A percentile compares a stretch with the other conserved stretches of the same genome.
These are phyloP conservation scores for Tanozyma kutaoensis DNA, from an alignment of 805 yeast genomes.

Conservation along the genomic window DNA sequence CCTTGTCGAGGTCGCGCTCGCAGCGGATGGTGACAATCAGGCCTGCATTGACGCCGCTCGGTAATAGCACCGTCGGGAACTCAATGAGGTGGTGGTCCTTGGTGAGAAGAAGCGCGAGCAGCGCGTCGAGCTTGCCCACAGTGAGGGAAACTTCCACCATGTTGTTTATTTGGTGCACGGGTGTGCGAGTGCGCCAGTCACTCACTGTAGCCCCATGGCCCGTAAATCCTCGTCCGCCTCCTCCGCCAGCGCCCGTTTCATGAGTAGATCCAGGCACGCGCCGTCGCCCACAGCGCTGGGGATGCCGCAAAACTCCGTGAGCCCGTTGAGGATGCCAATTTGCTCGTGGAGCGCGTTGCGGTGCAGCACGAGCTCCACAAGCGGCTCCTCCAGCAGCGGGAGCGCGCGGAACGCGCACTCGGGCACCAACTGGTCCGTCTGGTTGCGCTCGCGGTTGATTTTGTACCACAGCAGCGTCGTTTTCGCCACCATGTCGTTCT, in stretches of 20 bases:
- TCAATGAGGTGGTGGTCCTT: slow-evolving; percentile 90
- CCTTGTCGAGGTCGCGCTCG: slow-evolving; percentile 61
- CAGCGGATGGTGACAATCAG: slow-evolving; percentile 80
- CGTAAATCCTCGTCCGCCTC: slow-evolving; percentile 64
- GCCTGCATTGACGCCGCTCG: slow-evolving; percentile 85
- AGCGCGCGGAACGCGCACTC: slow-evolving; percentile 34
- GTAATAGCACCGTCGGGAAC: slow-evolving; percentile 88
- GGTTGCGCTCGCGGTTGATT: slow-evolving; percentile 77
- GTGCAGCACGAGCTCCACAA: slow-evolving; percentile 40
- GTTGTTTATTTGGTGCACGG: no score
- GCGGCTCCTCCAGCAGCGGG: slow-evolving; percentile 17
- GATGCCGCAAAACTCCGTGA: slow-evolving; percentile 56
- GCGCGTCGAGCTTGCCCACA: slow-evolving; percentile 92
- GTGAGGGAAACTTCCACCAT: slow-evolving; percentile 89
- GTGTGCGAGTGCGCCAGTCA: no score
- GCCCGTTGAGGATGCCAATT: slow-evolving; percentile 55
- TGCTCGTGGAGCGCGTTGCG: slow-evolving; percentile 57
- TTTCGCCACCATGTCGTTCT: slow-evolving; percentile 47
- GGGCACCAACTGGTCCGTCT: slow-evolving; percentile 54
- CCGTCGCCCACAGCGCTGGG: slow-evolving; percentile 60
- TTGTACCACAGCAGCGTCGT: slow-evolving; percentile 88
- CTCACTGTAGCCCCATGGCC: slow-evolving; percentile 44
- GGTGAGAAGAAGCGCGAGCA: slow-evolving; percentile 81
- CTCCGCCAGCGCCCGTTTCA: slow-evolving; percentile 51
- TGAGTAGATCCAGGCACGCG: slow-evolving; percentile 18